Base-by-base conservation (phyloP, 2,329 filamentous ascomycete species). In the Nectriaceae sp. region DNA sequence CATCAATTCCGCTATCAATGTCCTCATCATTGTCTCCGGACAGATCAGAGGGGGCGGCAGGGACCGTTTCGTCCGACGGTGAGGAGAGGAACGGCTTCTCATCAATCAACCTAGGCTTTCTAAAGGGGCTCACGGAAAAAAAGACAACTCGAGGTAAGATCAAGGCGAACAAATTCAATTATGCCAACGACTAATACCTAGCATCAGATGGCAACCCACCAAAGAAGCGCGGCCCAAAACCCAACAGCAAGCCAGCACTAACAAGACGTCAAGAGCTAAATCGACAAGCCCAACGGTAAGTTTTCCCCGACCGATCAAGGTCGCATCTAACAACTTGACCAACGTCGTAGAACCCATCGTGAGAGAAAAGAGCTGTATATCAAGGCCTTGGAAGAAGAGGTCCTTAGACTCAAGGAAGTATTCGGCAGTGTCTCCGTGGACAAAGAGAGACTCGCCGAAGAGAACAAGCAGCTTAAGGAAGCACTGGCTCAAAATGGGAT, bases 291-390 rank as follows among this genome's bases (percentile, higher is more conserved):
- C 94, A 97, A 71, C 87, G 92, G 92, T 95, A 82, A 60, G 71
- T 53, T 35, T 18, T 15, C 5, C 15, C 10, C 26, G 8, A 31
- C 16, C 8, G 16, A 15, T 15, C 11, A 46, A n/a, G 31, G n/a
- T 36, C 35, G 10, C 31, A 21, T 37, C 49, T 48, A 42, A 47
- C 47, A 40, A 49, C 46, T 36, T 33, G 10, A 33, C 21, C 45
- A 20, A n/a, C 26, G n/a, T 35, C 2, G 11, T 44, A 96, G 94
- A 65, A 97, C 94, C 16, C 94, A 99, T 70, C 90, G 94, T 47
- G 94, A 97, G 73, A 85, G 94, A 58, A 97, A 97, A 69, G 94
- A 97, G 71, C 81, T 91, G 61, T 97, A 97, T 69, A 95, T 97
- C 75, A 95, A 95, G 69, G 85, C 89, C 11, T 82, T 97, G 15